Evolutionary conservation across 371 early-diverging fungal genomes (phyloP).

Genomic region (Zychaea mexicana): DNA sequence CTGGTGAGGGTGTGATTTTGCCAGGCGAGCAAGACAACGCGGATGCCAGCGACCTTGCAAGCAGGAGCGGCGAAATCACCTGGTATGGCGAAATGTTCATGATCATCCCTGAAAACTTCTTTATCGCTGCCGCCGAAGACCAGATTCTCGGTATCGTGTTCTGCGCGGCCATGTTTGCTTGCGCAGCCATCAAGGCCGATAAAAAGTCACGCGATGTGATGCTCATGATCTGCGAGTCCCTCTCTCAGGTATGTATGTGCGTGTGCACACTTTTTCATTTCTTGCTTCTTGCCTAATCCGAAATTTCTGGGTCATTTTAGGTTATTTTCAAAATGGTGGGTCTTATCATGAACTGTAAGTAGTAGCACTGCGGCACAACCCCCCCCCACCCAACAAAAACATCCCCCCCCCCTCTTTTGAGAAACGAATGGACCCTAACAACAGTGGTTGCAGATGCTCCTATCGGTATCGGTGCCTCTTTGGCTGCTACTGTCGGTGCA

Average conservation of each 20-base stretch:
- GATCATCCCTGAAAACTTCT: constrained; percentile 63
- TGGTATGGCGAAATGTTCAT: constrained; percentile 58
- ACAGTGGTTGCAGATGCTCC: constrained; percentile 77
- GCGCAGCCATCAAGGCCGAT: constrained; percentile 62
- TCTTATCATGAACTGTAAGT: constrained; percentile 65
- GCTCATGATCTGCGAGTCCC: constrained; percentile 58
- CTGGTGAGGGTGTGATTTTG: constrained; percentile 52
- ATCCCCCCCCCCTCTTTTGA: too few relatives aligned
- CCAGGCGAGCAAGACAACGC: constrained; percentile 23
- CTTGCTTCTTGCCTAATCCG: not conserved
- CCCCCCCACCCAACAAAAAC: too few relatives aligned
- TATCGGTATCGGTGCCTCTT: constrained; percentile 70
- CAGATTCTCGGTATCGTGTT: constrained; percentile 70
- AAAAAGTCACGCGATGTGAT: constrained; percentile 55
- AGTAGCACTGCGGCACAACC: too few relatives aligned
- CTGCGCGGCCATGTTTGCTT: constrained; percentile 72
- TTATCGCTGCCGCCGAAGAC: constrained; percentile 50
- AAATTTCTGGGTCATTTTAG: too few relatives aligned
- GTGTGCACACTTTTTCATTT: not conserved
- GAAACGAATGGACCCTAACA: too few relatives aligned
- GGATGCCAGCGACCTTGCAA: constrained; percentile 21
- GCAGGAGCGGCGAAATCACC: constrained; percentile 42
- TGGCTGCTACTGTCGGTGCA: constrained; percentile 70
- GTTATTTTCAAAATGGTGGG: constrained; percentile 76
- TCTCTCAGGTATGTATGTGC: constrained; percentile 53